These are phyloP conservation scores for Leptodermis oblonga DNA, from an alignment of 257 asterid species.

Conservation along the genomic window DNA sequence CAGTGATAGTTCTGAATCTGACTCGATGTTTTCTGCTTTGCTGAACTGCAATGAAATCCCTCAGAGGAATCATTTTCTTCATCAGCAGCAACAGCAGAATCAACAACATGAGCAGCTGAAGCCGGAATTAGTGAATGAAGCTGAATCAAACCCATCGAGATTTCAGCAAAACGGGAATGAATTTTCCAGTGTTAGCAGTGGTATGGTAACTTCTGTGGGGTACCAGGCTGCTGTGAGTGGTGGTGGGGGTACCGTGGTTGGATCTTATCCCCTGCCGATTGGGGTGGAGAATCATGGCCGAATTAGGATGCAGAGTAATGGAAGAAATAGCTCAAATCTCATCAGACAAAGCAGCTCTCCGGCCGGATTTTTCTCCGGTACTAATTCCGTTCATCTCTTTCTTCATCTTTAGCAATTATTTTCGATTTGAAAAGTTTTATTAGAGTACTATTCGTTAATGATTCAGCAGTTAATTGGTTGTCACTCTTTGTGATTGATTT, in stretches of 20 bases:
- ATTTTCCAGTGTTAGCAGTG: constrained; percentile 13
- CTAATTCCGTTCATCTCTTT: not conserved
- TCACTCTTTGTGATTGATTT: not conserved
- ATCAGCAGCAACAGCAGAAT: constrained; percentile 12
- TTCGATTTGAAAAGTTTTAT: not conserved
- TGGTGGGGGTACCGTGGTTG: constrained; percentile 45
- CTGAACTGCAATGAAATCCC: constrained; percentile 31
- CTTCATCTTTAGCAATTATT: not conserved
- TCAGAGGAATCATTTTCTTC: not conserved
- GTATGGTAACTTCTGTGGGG: constrained; percentile 18
- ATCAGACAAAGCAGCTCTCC: constrained; percentile 83
- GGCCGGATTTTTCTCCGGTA: constrained; percentile 83
- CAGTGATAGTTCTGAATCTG: constrained; percentile 45
- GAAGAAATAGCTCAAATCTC: constrained; percentile 52
- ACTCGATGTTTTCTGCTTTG: constrained; percentile 51
- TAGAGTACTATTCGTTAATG: too few species aligned
- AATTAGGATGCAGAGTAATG: constrained; percentile 18
- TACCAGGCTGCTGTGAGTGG: constrained; percentile 43
- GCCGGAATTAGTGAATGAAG: constrained; percentile 41
- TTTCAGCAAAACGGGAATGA: constrained; percentile 37
- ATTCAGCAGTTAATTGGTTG: not conserved
- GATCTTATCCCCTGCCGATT: constrained; percentile 42
- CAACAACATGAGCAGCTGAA: constrained; percentile 39
- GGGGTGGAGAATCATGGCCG: constrained; percentile 44
- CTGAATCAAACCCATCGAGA: constrained; percentile 23